Conservation (phyloP, 129 eudicot species). For the Tagetes erecta region DNA sequence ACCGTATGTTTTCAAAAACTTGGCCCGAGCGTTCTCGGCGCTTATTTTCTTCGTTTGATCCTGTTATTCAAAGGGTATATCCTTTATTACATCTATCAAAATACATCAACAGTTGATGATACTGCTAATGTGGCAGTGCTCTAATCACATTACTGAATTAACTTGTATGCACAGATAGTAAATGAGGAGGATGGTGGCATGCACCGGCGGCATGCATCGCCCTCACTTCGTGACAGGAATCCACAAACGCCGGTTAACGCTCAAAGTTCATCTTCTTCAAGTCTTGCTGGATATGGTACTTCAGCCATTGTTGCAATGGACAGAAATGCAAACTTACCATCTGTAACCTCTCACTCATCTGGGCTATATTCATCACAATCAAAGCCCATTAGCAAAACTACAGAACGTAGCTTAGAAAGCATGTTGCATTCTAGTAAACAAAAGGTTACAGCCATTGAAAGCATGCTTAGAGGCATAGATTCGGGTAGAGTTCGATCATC, state of each 20-base stretch:
- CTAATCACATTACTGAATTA: not conserved
- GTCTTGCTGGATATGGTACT: conserved; percentile 88
- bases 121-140: not conserved
- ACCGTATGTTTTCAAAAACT: conserved; percentile 92
- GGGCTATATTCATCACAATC: conserved; percentile 74
- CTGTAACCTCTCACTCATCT: conserved; percentile 68
- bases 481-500: conserved; percentile 79
- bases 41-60: conserved; percentile 77
- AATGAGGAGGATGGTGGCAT: conserved; percentile 96
- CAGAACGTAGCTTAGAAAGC: conserved; percentile 92
- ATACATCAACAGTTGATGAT: not conserved
- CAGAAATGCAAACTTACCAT: conserved; percentile 63
- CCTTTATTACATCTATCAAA: not conserved
- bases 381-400: conserved; percentile 47
- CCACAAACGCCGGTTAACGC: conserved; percentile 48
- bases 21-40: conserved; percentile 98
- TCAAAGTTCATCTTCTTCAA: conserved; percentile 54
- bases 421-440: conserved; percentile 92
- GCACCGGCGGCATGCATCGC: conserved; percentile 92
- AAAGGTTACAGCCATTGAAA: conserved; percentile 94
- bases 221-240: conserved; percentile 83
- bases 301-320: conserved; percentile 99
- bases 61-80: conserved; percentile 91
- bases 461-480: conserved; percentile 92
- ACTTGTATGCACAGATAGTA: conserved; percentile 50